Base-by-base conservation (phyloP, 768 basidiomycete species). In the Tylopilus plumbeoviolaceoides region DNA sequence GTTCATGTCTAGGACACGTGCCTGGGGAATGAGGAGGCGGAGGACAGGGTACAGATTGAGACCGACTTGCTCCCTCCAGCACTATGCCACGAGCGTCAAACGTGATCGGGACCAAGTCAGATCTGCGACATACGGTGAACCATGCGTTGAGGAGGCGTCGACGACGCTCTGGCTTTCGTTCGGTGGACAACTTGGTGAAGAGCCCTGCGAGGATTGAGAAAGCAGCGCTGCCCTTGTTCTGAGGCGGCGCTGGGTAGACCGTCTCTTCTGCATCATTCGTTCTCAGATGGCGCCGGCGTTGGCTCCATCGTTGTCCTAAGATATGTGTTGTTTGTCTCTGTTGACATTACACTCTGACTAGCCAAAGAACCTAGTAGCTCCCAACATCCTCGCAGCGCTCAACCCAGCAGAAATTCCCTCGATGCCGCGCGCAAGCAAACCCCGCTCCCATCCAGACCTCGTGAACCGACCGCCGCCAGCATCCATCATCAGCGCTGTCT, bases 21-120 rank as follows among this genome's bases (percentile, higher is more conserved):
- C 91, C 78, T 97, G 95, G 6, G 97, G 97, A 38, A 99, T 75
- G 47, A 99, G 75, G 20, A 99, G 77, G 30, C 94, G 84, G 44
- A 98, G 74, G 28, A 94, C 83, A 5, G 95, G 95, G 68, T 89
- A 98, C 31, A 99, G 69, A 65, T 98, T 91, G 61, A 82, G 74
- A 0, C 97, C 97, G 41, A 92, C 87, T 61, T 89, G 80, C 40
- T 82, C 74, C 59, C 95, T 79, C 92, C 94, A 98, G 63, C 87
- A 84, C 87, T 91, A 59, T 36, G 36, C n/a, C n/a, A 57, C 58
- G 48, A 46, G 51, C 40, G 62, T 62, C 44, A 56, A 58, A 41
- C 42, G 47, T 20, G 33, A 41, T 40, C n/a, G 23, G 9, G 12
- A n/a, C n/a, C n/a, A n/a, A n/a, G n/a, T n/a, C n/a, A n/a, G n/a